Evolutionary conservation across 176 grass and related monocot species (phyloP).

Genomic region (Otatea glauca): DNA sequence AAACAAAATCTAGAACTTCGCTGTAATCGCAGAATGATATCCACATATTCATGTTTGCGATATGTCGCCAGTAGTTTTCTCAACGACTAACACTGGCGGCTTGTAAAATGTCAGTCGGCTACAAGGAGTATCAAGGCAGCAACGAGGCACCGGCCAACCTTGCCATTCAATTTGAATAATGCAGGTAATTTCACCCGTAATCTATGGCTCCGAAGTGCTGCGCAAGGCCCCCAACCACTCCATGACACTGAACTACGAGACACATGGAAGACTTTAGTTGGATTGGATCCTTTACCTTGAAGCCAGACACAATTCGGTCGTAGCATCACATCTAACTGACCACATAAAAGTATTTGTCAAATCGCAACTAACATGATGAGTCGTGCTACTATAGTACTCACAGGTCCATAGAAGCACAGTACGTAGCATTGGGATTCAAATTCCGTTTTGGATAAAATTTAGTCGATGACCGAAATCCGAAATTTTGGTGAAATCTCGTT

Average conservation of each 20-base stretch:
- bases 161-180: no score
- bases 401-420: not conserved
- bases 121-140: constrained; percentile 24
- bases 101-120: constrained; percentile 7
- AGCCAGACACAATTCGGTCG: constrained; percentile 35
- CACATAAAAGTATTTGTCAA: constrained; percentile 26
- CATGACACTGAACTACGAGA: constrained; percentile 2
- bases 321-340: constrained; percentile 35
- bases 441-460: no score
- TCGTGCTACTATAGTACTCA: not conserved
- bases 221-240: constrained; percentile 15
- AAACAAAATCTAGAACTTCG: no score
- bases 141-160: constrained; percentile 23
- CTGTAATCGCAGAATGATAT: constrained; percentile 9
- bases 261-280: not conserved
- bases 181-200: no score
- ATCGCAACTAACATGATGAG: constrained; percentile 24
- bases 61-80: constrained; percentile 41
- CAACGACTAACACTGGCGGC: constrained; percentile 15
- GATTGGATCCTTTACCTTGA: constrained; percentile 24
- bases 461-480: no score
- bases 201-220: not conserved
- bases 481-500: no score
- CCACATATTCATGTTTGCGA: constrained; percentile 11
- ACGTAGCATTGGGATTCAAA: no score